These are phyloP conservation scores for Populus euphratica DNA, from an alignment of 345 rosid genomes.

Conservation along the genomic window DNA sequence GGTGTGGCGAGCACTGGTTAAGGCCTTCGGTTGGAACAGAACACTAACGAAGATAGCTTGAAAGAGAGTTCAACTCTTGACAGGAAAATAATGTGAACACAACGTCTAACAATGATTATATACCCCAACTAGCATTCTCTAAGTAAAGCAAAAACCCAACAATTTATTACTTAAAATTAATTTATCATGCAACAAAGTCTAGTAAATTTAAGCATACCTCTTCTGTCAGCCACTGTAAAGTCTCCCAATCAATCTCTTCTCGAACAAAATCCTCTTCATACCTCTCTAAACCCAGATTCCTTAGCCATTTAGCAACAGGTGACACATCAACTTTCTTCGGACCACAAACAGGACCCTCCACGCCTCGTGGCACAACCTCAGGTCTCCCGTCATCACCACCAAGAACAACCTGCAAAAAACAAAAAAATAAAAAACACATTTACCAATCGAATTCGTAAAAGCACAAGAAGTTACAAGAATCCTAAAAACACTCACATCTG, in stretches of 20 bases:
- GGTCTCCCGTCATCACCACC: constrained; percentile 23
- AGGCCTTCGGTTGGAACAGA: too few species aligned
- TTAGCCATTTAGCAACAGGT: constrained; percentile 66
- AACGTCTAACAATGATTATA: too few species aligned
- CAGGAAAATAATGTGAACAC: too few species aligned
- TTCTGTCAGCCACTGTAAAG: constrained; percentile 70
- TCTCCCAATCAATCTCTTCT: constrained; percentile 93
- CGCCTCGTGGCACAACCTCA: constrained; percentile 21
- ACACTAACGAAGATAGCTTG: too few species aligned
- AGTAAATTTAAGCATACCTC: constrained; percentile 47
- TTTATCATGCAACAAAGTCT: not conserved
- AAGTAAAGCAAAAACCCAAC: not conserved
- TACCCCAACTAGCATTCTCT: not conserved
- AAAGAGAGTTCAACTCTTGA: too few species aligned
- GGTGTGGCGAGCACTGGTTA: too few species aligned
- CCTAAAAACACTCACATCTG: constrained; percentile 39
- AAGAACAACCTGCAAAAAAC: constrained; percentile 33
- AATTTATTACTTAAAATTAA: not conserved
- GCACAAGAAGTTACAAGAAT: not conserved
- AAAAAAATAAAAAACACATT: not conserved
- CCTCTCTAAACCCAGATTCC: constrained; percentile 56
- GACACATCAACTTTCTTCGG: constrained; percentile 41
- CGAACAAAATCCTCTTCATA: constrained; percentile 62
- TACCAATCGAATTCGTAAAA: not conserved
- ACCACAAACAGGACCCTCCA: constrained; percentile 35